Base-by-base conservation (phyloP, 2,329 filamentous ascomycete genomes). In the Nemania serpens region DNA sequence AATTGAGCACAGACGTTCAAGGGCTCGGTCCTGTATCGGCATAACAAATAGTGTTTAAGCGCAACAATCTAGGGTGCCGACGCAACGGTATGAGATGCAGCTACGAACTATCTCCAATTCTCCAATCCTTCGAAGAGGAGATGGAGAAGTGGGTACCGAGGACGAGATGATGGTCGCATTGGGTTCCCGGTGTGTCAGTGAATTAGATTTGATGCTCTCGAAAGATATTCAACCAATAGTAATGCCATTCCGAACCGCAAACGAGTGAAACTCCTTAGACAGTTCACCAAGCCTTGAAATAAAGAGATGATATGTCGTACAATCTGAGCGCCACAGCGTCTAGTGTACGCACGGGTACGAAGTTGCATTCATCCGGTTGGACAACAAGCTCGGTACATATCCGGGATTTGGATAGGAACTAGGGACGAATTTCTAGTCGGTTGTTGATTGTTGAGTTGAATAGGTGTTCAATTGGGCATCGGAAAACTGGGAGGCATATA, bases 291-390 rank as follows among this genome's bases (percentile, higher is more conserved):
- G n/a, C 34, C 42, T 9, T 18, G 11, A 45, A 45, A 25, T 39
- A 13, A 20, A 33, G 18, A 33, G 37, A 50, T 13, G 15, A n/a
- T 39, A 49, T 49, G 37, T 50, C 33, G n/a, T 39, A 25, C 5
- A 36, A 22, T 29, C 6, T 17, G 25, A 39, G 37, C 37, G 20
- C 36, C 10, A 49, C 13, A 53, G 39, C 25, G 17, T 51, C 10
- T 5, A n/a, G 29, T 29, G 12, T 36, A 41, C 22, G 20, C 43
- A n/a, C 18, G 17, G 12, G n/a, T 33, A 47, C 2, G 33, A 11
- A 12, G 12, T 22, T 33, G 9, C n/a, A 25, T 47, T 43, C 29
- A 57, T 48, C 53, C 48, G 34, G 52, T 45, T 51, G 48, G 48
- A 41, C 39, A 48, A 55, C 36, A 22, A 48, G n/a, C 9, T 25